A percentile compares a stretch with the other conserved stretches of the same genome.
Evolutionary conservation across 352 stramenopile genomes (phyloP).

Genomic region (Pythium phragmiticola): DNA sequence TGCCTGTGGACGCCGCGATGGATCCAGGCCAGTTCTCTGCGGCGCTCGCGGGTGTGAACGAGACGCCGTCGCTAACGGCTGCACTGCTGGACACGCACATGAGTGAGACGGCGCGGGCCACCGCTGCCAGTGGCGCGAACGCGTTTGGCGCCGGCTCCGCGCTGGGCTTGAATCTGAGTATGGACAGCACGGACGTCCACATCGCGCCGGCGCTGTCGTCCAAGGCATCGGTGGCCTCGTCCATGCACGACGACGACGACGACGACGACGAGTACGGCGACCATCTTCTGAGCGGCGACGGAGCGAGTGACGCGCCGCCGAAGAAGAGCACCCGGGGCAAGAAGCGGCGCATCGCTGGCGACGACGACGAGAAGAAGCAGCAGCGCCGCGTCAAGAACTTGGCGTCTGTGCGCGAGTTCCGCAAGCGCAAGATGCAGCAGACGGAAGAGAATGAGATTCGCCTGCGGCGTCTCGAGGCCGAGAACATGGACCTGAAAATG

Average conservation of each 20-base stretch:
- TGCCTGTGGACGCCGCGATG: neutral
- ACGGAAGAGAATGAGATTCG: slow-evolving; percentile 67
- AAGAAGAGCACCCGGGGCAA: neutral
- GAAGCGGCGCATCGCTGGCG: slow-evolving; percentile 22
- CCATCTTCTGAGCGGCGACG: slow-evolving; percentile 12
- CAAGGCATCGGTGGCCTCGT: slow-evolving; percentile 12
- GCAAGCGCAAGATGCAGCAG: slow-evolving; percentile 76
- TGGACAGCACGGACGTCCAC: neutral
- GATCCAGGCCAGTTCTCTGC: slow-evolving; percentile 1
- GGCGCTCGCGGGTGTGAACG: neutral
- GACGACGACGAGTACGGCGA: slow-evolving; percentile 28
- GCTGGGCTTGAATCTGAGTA: neutral
- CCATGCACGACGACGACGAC: slow-evolving; percentile 21
- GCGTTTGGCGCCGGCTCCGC: slow-evolving; percentile 12
- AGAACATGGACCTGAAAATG: slow-evolving; percentile 83
- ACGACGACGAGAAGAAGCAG: slow-evolving; percentile 57
- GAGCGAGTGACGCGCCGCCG: neutral
- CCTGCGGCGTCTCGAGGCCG: slow-evolving; percentile 60
- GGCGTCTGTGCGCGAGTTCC: slow-evolving; percentile 70
- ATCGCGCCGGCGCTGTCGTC: slow-evolving; percentile 11
- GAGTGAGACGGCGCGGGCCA: slow-evolving; percentile 3
- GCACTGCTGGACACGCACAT: slow-evolving; percentile 19
- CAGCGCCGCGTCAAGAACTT: slow-evolving; percentile 71
- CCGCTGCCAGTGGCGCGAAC: neutral
- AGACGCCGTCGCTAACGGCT: slow-evolving; percentile 11